These are phyloP conservation scores for Nemania abortiva DNA, from an alignment of 2,329 filamentous ascomycete species.

Conservation along the genomic window DNA sequence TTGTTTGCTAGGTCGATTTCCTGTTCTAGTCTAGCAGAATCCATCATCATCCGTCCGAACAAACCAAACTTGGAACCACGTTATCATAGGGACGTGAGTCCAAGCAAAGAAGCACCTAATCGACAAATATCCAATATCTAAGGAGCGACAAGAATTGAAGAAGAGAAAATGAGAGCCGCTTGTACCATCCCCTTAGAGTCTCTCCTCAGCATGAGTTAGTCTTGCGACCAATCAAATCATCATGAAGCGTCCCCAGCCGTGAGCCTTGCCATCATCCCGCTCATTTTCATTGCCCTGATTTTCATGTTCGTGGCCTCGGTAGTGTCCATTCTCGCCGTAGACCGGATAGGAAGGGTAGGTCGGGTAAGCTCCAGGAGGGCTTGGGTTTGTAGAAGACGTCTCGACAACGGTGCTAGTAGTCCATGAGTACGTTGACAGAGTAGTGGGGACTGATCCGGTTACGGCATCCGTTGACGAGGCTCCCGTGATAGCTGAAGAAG, in stretches of 20 bases:
- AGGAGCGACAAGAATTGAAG: conserved; percentile 36
- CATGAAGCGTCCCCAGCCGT: conserved; percentile 19
- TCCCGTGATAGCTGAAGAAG: conserved; percentile 17
- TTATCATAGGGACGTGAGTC: neutral
- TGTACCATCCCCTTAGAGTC: neutral
- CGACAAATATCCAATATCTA: conserved; percentile 10
- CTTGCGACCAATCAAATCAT: conserved; percentile 15
- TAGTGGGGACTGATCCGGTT: conserved; percentile 31
- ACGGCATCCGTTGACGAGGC: conserved; percentile 28
- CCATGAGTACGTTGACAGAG: conserved; percentile 27
- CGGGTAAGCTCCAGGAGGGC: conserved; percentile 23
- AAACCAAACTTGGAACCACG: neutral
- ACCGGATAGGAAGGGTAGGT: conserved; percentile 21
- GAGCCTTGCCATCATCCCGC: neutral
- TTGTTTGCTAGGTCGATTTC: neutral
- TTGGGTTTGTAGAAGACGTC: conserved; percentile 18
- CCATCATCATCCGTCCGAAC: neutral
- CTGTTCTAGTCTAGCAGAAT: neutral
- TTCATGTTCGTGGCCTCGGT: conserved; percentile 5
- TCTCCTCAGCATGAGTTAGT: neutral
- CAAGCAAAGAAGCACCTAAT: neutral
- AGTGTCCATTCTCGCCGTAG: neutral
- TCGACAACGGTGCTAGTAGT: conserved; percentile 3
- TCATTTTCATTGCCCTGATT: neutral
- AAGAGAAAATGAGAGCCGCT: conserved; percentile 17